Evolutionary conservation across 2,329 filamentous ascomycete species (phyloP).

Genomic region (Fusarium guadeloupense): DNA sequence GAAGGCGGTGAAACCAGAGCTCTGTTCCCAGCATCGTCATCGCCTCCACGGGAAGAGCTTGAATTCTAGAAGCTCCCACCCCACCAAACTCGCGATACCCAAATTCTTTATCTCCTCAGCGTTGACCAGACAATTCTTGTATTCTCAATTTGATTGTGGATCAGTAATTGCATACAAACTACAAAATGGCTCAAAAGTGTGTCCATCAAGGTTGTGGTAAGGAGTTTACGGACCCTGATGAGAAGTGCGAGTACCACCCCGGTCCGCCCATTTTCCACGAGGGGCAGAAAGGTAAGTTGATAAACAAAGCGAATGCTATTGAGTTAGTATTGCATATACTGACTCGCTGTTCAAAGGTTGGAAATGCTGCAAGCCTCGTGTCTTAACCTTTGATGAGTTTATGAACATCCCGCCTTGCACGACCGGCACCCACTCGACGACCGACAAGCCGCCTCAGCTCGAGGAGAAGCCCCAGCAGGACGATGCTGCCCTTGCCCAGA

Average conservation of each 20-base stretch:
- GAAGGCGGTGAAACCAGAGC: conserved; percentile 48
- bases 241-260: conserved; percentile 90
- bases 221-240: conserved; percentile 80
- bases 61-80: conserved; percentile 56
- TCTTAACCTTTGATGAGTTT: conserved; percentile 98
- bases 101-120: conserved; percentile 11
- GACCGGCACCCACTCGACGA: conserved; percentile 88
- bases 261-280: conserved; percentile 96
- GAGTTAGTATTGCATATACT: background rate
- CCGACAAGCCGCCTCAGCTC: conserved; percentile 72
- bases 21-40: conserved; percentile 42
- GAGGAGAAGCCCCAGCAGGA: conserved; percentile 65
- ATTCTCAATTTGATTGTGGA: conserved; percentile 6
- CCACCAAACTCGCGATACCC: conserved; percentile 38
- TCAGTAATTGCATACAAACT: background rate
- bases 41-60: conserved; percentile 18
- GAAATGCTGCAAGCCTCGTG: conserved; percentile 98
- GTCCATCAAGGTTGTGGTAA: conserved; percentile 97
- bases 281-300: conserved; percentile 88
- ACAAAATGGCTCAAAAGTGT: conserved; percentile 80
- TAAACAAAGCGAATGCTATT: background rate
- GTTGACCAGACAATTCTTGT: conserved; percentile 3
- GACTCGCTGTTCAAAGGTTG: conserved; percentile 70
- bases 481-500: conserved; percentile 53
- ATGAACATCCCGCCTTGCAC: conserved; percentile 92